A percentile compares a stretch with the other conserved stretches of the same genome.
phyloP scores from a whole-genome alignment of 1,139 yeast genomes.

The Ogataea hybrid region DNA sequence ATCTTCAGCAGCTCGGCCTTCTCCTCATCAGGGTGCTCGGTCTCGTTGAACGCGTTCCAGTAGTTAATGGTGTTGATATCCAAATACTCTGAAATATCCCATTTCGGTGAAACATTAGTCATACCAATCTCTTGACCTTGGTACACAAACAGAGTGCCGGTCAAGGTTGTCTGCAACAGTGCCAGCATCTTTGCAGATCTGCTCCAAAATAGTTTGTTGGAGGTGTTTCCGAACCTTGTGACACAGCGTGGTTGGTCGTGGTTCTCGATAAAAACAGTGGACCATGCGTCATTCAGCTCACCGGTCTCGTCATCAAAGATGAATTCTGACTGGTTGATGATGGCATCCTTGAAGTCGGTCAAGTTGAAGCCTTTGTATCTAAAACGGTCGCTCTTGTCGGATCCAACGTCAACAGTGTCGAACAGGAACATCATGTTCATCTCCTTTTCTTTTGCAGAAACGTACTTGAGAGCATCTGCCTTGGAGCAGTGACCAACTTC shows the following conservation, averaged over 20 bases:
- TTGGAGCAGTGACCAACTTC: constrained; percentile 47
- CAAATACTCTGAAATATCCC: constrained; percentile 50
- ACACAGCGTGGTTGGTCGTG: constrained; percentile 59
- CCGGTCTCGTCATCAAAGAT: constrained; percentile 42
- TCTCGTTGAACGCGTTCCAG: constrained; percentile 35
- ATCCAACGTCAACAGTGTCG: constrained; percentile 46
- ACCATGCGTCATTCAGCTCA: constrained; percentile 47
- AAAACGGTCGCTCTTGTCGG: constrained; percentile 29
- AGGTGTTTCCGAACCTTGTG: constrained; percentile 49
- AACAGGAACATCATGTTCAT: constrained; percentile 53
- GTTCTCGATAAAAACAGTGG: constrained; percentile 55
- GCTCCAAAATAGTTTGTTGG: constrained; percentile 33
- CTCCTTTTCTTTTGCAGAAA: constrained; percentile 48
- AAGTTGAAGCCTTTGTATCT: constrained; percentile 40
- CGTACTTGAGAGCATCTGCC: constrained; percentile 45
- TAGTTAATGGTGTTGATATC: constrained; percentile 41
- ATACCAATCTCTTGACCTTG: constrained; percentile 64
- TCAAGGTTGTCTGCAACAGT: constrained; percentile 43
- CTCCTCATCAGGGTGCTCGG: constrained; percentile 33
- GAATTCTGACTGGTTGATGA: constrained; percentile 30
- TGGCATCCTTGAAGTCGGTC: constrained; percentile 43
- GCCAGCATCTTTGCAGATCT: constrained; percentile 50
- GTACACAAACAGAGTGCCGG: constrained; percentile 57
- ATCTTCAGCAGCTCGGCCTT: constrained; percentile 33
- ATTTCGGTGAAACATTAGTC: constrained; percentile 42